Evolutionary conservation across 208 protist species (phyloP).

Genomic region (Leishmania gerbilli): DNA sequence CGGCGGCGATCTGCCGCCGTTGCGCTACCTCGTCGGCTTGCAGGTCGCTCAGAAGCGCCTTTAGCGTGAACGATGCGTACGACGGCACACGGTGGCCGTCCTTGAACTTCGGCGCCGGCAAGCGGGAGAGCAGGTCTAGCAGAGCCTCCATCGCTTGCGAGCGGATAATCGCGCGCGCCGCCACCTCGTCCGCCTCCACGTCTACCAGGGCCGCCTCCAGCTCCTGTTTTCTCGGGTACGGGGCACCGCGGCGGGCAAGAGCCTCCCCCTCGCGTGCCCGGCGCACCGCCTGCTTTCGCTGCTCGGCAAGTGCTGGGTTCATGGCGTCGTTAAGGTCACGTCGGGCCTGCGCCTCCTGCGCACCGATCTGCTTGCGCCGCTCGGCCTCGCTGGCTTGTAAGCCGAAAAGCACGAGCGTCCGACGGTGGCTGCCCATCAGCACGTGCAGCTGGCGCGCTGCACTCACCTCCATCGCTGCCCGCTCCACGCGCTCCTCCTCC

Average conservation of each 20-base stretch:
- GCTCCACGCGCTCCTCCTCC: slow-evolving; percentile 58
- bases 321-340: slow-evolving; percentile 52
- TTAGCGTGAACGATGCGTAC: slow-evolving; percentile 29
- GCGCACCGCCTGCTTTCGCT: slow-evolving; percentile 27
- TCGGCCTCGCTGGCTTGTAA: slow-evolving; percentile 44
- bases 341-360: slow-evolving; percentile 43
- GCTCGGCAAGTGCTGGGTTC: slow-evolving; percentile 34
- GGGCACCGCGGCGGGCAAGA: slow-evolving; percentile 6
- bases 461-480: slow-evolving; percentile 64
- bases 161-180: slow-evolving; percentile 49
- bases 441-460: slow-evolving; percentile 64
- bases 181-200: slow-evolving; percentile 50
- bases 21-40: slow-evolving; percentile 48
- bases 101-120: slow-evolving; percentile 2
- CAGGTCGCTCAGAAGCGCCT: slow-evolving; percentile 38
- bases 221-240: not conserved
- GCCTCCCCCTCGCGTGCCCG: slow-evolving; percentile 29
- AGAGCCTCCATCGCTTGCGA: slow-evolving; percentile 64
- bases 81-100: slow-evolving; percentile 21
- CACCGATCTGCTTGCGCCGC: slow-evolving; percentile 45
- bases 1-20: slow-evolving; percentile 44
- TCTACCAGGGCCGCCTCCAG: slow-evolving; percentile 38
- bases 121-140: slow-evolving; percentile 49
- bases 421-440: slow-evolving; percentile 53
- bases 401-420: slow-evolving; percentile 40